Base-by-base conservation (phyloP, 768 basidiomycete genomes). In the Kwoniella heveanensis region DNA sequence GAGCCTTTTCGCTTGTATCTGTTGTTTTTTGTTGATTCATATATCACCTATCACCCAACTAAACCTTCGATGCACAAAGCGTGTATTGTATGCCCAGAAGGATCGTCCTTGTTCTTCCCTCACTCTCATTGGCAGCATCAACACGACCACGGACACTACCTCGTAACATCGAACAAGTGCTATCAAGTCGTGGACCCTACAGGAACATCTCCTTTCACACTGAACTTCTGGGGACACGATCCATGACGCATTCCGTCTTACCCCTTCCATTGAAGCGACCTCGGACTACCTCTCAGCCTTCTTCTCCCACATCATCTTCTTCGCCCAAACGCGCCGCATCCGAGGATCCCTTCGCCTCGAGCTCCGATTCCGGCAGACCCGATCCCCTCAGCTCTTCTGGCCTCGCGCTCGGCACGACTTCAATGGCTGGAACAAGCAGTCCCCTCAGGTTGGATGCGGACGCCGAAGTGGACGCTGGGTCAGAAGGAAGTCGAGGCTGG, bases 261-360 rank as follows among this genome's bases (percentile, higher is more conserved):
- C 54, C 46, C 54, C 67, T 46, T 53, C 57, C 69, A 30, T 72
- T 77, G 22, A 80, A 80, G 70, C 71, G 80, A 56, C 75, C 71
- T 44, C 66, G 80, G 6, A 72, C 78, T 21, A 64, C 62, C 22
- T 76, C 77, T 9, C 56, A 67, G 44, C 67, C 72, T 37, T 57
- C 69, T 36, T 72, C 71, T 5, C 71, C 73, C 15, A 66, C 79
- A 10, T 73, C 71, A 9, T 71, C 73, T 12, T 80, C 79, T 25
- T 91, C 90, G 27, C 82, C 87, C 65, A 94, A 93, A 83, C 88
- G 91, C 67, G 85, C 89, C 21, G 86, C 85, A 59, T 89, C 90
- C 24, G 88, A 90, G 76, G 86, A 84, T 54, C 83, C 84, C 5
- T 66, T 54, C 49, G 13, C 59, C 47, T 55, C 62, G 13, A 66